Base-by-base conservation (phyloP, 1,139 yeast genomes). In the Saccharomyces pastorianus region DNA sequence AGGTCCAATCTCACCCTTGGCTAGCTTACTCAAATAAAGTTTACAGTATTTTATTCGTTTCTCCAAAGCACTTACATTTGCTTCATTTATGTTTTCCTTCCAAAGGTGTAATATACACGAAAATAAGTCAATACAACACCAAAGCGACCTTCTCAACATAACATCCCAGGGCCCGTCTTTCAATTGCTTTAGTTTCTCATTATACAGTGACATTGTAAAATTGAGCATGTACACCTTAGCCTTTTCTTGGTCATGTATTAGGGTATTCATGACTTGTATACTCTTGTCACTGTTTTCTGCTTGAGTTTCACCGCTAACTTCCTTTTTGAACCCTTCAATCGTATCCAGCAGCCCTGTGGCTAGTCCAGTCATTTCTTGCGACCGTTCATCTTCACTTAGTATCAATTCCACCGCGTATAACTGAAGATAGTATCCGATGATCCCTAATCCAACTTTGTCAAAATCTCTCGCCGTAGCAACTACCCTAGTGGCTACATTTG, bases 111-210 rank as follows among this genome's bases (percentile, higher is more conserved):
- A 25, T 9, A 64, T 56, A 17, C 64, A 57, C n/a, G 55, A 52
- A 48, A 66, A 66, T 47, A 68, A 49, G 51, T 68, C 71, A 27
- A 64, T 55, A 49, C 70, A 64, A 52, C 71, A 67, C 71, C 70
- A 66, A 27, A 68, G 53, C 0, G 64, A 68, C 32, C 63, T 56
- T 26, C 55, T 56, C 50, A 68, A 49, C 32, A 61, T 62, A 9
- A 20, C 26, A 50, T 60, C 60, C 58, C 61, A 55, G 4, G 60
- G 59, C 4, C 64, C 66, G 3, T 56, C 51, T 29, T 63, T 58
- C 6, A 66, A 49, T 50, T 64, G 66, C 44, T 49, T 42, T 52
- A 68, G 51, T 51, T 64, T 62, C 23, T 58, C 61, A 51, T 68
- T 68, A 53, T 68, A 67, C 23, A 68, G 49, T n/a, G 65, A 59